Percentiles rank a stretch among this genome's conserved stretches.
Conservation (phyloP, 2,329 filamentous ascomycete genomes). For the Penicillium nordicum region DNA sequence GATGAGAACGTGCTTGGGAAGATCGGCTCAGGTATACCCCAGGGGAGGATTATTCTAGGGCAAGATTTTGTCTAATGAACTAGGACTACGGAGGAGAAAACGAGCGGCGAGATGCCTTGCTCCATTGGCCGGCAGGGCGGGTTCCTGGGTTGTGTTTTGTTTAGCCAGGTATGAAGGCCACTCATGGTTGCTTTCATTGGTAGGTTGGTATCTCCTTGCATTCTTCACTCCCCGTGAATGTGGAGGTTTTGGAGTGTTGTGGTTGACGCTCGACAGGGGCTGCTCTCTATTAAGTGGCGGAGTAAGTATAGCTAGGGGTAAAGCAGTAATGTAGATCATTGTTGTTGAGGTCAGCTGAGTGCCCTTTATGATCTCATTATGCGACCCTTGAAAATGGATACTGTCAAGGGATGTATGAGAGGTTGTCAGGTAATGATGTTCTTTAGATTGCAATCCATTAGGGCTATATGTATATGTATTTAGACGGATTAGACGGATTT, state of each 20-base stretch:
- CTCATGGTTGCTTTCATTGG: constrained; percentile 12
- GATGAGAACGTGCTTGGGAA: not conserved
- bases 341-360: not conserved
- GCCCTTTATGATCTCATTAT: not conserved
- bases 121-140: constrained; percentile 9
- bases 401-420: constrained; percentile 3
- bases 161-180: constrained; percentile 9
- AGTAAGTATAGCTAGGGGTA: not conserved
- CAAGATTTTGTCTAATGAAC: not conserved
- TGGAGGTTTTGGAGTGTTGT: constrained; percentile 4
- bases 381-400: not conserved
- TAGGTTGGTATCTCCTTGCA: constrained; percentile 21
- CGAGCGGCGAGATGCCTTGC: constrained; percentile 10
- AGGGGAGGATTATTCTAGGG: not conserved
- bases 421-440: not conserved
- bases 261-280: constrained; percentile 13
- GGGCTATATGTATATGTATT: not conserved
- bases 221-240: constrained; percentile 20
- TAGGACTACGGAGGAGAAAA: constrained; percentile 12
- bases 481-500: not conserved
- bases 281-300: not conserved
- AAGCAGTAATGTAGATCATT: constrained; percentile 1
- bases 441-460: not conserved
- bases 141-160: constrained; percentile 1
- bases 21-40: constrained; percentile 10